Base-by-base conservation (phyloP, 2,329 filamentous ascomycete genomes). In the Ophiostoma australiae region DNA sequence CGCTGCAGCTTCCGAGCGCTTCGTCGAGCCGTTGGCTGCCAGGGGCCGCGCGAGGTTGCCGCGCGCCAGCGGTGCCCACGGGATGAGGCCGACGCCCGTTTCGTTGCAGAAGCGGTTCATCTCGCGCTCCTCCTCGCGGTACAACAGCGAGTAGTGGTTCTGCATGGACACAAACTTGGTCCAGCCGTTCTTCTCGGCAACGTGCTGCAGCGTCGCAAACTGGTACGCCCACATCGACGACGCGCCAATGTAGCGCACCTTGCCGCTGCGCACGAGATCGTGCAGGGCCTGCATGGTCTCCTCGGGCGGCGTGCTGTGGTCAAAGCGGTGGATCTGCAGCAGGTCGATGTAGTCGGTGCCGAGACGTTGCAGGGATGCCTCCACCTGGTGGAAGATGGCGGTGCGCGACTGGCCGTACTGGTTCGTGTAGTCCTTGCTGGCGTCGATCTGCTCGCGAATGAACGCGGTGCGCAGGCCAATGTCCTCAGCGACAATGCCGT, bases 331-430 rank as follows among this genome's bases (percentile, higher is more conserved):
- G 68, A 88, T 84, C 76, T 87, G 85, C n/a, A 89, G 79, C 2
- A 88, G 81, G 76, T 88, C 85, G 69, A 88, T 85, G 76, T 88
- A 74, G 35, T 77, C 76, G 1, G 83, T 86, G 37, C 82, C 83
- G 17, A 89, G 79, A 15, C 87, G 79, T 70, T 81, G 77, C 13
- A 88, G 80, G 69, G 84, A 87, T 37, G 81, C 84, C 58, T 90
- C 83, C 10, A 91, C 89, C 0, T 87, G 85, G 73, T 88, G 84
- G 76, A 91, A 87, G 75, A 91, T 90, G 71, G 87, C 85, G 74
- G 85, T 85, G 39, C 89, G 81, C 15, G 84, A 87, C 27, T 90
- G 80, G 0, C 89, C 72, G 23, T 74, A 69, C 63, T 76, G 76
- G 41, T 76, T 75, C 5, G 74, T 73, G 33, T 79, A 78, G 61